A percentile compares a stretch with the other conserved stretches of the same genome.
Evolutionary conservation across 768 basidiomycete species (phyloP).

Genomic region (Rhodotorula graminis): DNA sequence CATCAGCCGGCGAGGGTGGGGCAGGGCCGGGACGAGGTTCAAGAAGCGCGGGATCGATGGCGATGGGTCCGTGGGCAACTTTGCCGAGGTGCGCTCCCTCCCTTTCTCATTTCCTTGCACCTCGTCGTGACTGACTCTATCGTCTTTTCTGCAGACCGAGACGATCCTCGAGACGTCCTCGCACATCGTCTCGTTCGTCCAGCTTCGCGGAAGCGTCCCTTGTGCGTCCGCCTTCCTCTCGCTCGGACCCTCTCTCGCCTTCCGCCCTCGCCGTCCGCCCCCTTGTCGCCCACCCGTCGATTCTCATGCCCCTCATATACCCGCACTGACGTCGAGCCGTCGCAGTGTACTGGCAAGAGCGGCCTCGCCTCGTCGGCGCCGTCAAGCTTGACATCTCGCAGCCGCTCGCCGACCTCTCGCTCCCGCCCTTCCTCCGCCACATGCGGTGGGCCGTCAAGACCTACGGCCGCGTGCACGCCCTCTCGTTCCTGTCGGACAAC

Average conservation of each 20-base stretch:
- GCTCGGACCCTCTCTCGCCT: too few relatives aligned
- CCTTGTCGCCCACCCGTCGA: too few relatives aligned
- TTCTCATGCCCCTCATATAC: slow-evolving; percentile 23
- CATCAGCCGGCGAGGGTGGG: slow-evolving; percentile 74
- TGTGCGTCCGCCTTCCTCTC: slow-evolving; percentile 53
- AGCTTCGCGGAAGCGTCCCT: slow-evolving; percentile 84
- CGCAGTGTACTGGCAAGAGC: slow-evolving; percentile 51
- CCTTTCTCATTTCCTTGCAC: background rate
- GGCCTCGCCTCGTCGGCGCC: background rate
- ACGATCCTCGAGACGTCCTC: slow-evolving; percentile 59
- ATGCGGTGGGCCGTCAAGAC: background rate
- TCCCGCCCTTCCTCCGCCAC: slow-evolving; percentile 8
- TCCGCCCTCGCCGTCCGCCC: too few relatives aligned
- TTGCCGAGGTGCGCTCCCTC: slow-evolving; percentile 66
- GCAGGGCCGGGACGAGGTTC: slow-evolving; percentile 84
- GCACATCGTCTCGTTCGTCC: slow-evolving; percentile 72
- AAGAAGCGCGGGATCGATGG: slow-evolving; percentile 91
- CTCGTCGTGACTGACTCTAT: background rate
- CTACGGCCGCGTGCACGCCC: background rate
- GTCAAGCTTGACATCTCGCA: slow-evolving; percentile 5
- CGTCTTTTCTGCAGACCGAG: background rate
- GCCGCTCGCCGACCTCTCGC: slow-evolving; percentile 2
- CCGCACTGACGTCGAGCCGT: background rate
- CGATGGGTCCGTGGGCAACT: slow-evolving; percentile 86
- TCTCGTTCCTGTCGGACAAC: slow-evolving; percentile 12